These are phyloP conservation scores for Berkeleyomyces basicola DNA, from an alignment of 2,329 filamentous ascomycete species.

Conservation along the genomic window DNA sequence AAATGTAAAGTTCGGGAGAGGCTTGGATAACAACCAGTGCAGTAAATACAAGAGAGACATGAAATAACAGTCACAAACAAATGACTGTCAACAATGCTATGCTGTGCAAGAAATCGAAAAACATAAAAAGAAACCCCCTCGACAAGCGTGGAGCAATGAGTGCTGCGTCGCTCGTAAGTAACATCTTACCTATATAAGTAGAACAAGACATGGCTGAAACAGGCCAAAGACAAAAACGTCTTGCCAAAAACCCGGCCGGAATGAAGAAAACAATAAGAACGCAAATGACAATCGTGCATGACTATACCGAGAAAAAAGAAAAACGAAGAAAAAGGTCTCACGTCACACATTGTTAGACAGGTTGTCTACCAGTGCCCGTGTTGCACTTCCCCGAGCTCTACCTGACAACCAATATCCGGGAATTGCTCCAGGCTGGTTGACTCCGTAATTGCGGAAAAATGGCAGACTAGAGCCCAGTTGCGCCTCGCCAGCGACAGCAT, in stretches of 20 bases:
- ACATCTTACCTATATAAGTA: neutral
- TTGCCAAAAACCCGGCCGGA: neutral
- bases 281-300: neutral
- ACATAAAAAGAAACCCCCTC: neutral
- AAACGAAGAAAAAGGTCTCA: neutral
- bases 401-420: conserved; percentile 39
- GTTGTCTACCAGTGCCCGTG: conserved; percentile 6
- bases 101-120: neutral
- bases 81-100: neutral
- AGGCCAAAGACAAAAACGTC: neutral
- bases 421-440: conserved; percentile 63
- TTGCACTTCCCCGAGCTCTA: conserved; percentile 3
- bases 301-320: neutral
- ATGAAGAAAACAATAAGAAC: neutral
- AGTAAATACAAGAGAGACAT: neutral
- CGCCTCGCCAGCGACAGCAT: neutral
- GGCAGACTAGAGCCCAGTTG: conserved; percentile 16
- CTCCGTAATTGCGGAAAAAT: conserved; percentile 44
- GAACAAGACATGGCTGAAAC: neutral
- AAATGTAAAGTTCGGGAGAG: neutral
- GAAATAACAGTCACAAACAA: neutral
- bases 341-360: neutral
- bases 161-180: neutral
- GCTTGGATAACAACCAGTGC: neutral
- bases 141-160: neutral